These are phyloP conservation scores for Candida anutae DNA, from an alignment of 1,139 yeast species.

Conservation along the genomic window DNA sequence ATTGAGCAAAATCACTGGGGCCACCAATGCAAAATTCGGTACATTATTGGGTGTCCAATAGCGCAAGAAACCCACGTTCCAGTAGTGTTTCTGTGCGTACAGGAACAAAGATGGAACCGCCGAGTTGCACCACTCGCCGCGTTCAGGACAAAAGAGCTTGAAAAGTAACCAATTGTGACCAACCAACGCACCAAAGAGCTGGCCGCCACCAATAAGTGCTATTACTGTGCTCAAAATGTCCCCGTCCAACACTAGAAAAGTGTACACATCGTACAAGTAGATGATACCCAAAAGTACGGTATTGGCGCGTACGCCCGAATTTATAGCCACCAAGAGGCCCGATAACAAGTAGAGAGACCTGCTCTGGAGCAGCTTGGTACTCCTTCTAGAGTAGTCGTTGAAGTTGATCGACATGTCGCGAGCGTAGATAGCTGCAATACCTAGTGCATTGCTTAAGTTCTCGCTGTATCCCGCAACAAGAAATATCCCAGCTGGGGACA, in stretches of 20 bases:
- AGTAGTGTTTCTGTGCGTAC: constrained; percentile 74
- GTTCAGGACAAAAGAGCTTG: constrained; percentile 45
- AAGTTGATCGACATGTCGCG: constrained; percentile 32
- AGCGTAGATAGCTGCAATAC: constrained; percentile 51
- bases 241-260: constrained; percentile 12
- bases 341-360: constrained; percentile 36
- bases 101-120: constrained; percentile 55
- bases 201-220: constrained; percentile 47
- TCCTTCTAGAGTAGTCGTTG: constrained; percentile 8
- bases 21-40: constrained; percentile 76
- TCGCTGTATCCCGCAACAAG: constrained; percentile 74
- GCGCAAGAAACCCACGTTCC: constrained; percentile 74
- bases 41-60: constrained; percentile 80
- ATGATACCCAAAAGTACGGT: constrained; percentile 64
- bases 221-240: constrained; percentile 11
- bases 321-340: constrained; percentile 50
- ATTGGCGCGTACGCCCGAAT: constrained; percentile 67
- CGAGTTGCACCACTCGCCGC: constrained; percentile 70
- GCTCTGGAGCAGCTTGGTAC: constrained; percentile 7
- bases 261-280: constrained; percentile 50
- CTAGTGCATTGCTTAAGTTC: constrained; percentile 57
- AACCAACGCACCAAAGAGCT: constrained; percentile 41
- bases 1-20: constrained; percentile 51
- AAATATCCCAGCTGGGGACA: constrained; percentile 80
- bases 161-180: constrained; percentile 49